Conservation (phyloP, 2,329 filamentous ascomycete species). For the Fusarium virguliforme region DNA sequence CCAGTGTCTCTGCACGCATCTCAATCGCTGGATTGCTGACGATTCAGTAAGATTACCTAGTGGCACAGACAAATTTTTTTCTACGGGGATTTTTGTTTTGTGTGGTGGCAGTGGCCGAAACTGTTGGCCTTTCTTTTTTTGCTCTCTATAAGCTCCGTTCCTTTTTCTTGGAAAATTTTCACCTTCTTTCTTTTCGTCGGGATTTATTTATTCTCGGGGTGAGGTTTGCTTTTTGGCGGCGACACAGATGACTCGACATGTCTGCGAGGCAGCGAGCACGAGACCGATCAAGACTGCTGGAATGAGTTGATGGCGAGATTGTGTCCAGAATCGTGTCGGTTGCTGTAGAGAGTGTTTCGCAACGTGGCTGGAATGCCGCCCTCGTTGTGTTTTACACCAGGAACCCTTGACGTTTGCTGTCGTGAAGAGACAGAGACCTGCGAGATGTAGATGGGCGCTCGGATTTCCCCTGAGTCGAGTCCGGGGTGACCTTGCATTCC, state of each 20-base stretch:
- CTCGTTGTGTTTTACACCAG: slow-evolving; percentile 2
- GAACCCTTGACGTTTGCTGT: slow-evolving; percentile 2
- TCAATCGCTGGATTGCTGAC: slow-evolving; percentile 5
- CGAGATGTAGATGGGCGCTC: slow-evolving; percentile 11
- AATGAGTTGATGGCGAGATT: neutral
- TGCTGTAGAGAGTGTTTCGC: neutral
- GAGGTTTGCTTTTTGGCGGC: neutral
- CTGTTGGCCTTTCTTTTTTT: slow-evolving; percentile 7
- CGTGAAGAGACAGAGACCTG: neutral
- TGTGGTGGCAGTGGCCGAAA: neutral
- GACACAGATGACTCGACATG: neutral
- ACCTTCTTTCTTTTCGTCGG: neutral
- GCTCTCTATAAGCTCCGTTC: neutral
- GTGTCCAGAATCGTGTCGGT: neutral
- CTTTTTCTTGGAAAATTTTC: slow-evolving; percentile 1
- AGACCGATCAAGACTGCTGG: neutral
- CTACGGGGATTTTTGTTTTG: slow-evolving; percentile 2
- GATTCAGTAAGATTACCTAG: slow-evolving; percentile 1
- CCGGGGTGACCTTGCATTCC: slow-evolving; percentile 4
- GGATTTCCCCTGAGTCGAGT: neutral
- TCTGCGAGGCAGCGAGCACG: neutral
- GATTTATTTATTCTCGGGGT: neutral
- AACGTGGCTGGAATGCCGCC: neutral
- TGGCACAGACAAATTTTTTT: neutral
- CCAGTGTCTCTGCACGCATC: neutral